Percentiles rank a stretch among this genome's conserved stretches.
Conservation (phyloP, 2,329 filamentous ascomycete species). For the Aspergillus flavus region DNA sequence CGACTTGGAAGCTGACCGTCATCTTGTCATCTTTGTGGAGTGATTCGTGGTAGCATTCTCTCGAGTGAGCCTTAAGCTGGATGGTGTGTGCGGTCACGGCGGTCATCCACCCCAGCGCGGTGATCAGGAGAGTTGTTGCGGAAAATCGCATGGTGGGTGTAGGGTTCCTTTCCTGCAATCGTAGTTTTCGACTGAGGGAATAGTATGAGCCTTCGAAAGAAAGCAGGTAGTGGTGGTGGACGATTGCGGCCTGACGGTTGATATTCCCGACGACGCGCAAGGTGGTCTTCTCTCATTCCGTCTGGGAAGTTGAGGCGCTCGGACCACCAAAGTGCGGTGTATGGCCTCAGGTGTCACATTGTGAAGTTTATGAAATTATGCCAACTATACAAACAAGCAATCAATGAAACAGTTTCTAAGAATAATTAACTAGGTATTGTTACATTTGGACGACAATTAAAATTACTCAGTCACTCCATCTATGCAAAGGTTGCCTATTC, state of each 20-base stretch:
- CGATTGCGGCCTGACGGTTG: conserved; percentile 12
- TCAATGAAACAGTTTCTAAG: background rate
- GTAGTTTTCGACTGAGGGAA: background rate
- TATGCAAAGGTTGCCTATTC: background rate
- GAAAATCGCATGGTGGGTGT: conserved; percentile 44
- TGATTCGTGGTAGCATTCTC: conserved; percentile 96
- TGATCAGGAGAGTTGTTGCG: conserved; percentile 46
- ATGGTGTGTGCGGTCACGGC: conserved; percentile 86
- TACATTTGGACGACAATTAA: background rate
- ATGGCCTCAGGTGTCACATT: conserved; percentile 5
- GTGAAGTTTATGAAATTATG: background rate
- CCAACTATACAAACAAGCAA: background rate
- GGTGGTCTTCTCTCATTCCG: conserved; percentile 29
- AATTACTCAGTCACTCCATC: background rate
- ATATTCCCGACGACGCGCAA: conserved; percentile 32
- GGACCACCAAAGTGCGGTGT: conserved; percentile 29
- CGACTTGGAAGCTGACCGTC: conserved; percentile 98
- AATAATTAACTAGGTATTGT: background rate
- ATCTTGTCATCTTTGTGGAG: conserved; percentile 95
- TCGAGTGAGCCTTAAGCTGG: conserved; percentile 85
- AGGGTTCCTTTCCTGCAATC: background rate
- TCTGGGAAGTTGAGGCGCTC: conserved; percentile 34
- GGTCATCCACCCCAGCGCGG: conserved; percentile 59
- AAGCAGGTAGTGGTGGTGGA: conserved; percentile 15
- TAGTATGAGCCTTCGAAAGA: background rate